phyloP scores from a whole-genome alignment of 2,329 filamentous ascomycete genomes.

The Botrytis cinerea region DNA sequence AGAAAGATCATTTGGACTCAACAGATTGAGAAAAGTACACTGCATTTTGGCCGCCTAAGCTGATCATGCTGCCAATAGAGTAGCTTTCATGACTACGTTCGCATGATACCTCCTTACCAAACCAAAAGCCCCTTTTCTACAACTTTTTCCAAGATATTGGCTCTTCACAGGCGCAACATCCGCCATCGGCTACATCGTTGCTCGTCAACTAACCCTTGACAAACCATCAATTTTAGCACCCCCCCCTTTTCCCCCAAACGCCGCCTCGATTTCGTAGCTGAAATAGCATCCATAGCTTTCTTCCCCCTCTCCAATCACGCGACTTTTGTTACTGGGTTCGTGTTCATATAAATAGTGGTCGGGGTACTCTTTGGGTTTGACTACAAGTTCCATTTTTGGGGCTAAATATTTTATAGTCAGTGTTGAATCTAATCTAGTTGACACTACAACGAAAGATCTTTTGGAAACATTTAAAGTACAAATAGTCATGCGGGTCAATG shows the following conservation, averaged over 20 bases:
- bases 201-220: too few relatives aligned
- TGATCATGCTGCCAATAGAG: too few relatives aligned
- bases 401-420: neutral
- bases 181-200: too few relatives aligned
- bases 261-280: conserved; percentile 29
- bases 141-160: too few relatives aligned
- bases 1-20: neutral
- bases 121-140: too few relatives aligned
- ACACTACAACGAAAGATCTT: neutral
- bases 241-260: neutral
- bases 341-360: conserved; percentile 34
- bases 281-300: conserved; percentile 32
- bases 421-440: neutral
- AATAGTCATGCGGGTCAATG: neutral
- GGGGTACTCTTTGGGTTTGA: neutral
- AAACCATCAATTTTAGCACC: neutral
- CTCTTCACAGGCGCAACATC: too few relatives aligned
- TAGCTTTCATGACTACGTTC: too few relatives aligned
- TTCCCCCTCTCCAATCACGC: conserved; percentile 36
- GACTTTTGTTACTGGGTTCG: conserved; percentile 31
- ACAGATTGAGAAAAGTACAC: neutral
- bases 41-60: too few relatives aligned
- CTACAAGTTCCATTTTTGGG: neutral
- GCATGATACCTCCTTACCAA: too few relatives aligned
- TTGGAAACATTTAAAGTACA: neutral